Conservation (phyloP, 805 yeast genomes). For the Scheffersomyces lignosus region DNA sequence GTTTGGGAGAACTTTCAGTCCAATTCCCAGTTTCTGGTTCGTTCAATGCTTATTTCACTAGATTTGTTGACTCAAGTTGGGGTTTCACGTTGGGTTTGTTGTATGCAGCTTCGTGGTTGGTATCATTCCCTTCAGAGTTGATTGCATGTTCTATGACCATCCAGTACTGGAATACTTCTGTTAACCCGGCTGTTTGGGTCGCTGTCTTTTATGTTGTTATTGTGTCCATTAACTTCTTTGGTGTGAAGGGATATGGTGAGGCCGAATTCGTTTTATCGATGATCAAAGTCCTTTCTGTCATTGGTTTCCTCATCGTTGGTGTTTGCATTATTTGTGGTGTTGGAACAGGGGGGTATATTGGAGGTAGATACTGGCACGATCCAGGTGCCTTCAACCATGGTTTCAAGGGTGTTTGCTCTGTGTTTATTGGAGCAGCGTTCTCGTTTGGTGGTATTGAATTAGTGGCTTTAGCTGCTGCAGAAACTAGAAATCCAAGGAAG, state of each 20-base stretch:
- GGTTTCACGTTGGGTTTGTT: slow-evolving; percentile 56
- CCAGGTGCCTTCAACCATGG: slow-evolving; percentile 23
- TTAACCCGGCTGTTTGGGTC: slow-evolving; percentile 40
- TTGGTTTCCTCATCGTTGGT: slow-evolving; percentile 32
- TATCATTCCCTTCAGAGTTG: slow-evolving; percentile 31
- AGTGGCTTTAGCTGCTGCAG: slow-evolving; percentile 60
- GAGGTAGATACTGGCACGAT: slow-evolving; percentile 21
- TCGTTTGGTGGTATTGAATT: slow-evolving; percentile 64
- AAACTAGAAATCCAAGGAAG: slow-evolving; percentile 53
- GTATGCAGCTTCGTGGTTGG: slow-evolving; percentile 39
- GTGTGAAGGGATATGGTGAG: slow-evolving; percentile 34
- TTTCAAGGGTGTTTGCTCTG: slow-evolving; percentile 23
- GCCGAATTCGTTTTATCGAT: slow-evolving; percentile 26
- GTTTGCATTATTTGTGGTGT: slow-evolving; percentile 29
- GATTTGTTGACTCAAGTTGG: slow-evolving; percentile 55
- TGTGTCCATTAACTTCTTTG: slow-evolving; percentile 35
- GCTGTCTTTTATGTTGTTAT: slow-evolving; percentile 34
- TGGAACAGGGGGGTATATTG: slow-evolving; percentile 24
- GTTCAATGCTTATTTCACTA: slow-evolving; percentile 48
- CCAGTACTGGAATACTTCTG: slow-evolving; percentile 31
- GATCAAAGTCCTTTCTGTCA: slow-evolving; percentile 26
- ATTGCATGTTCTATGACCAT: slow-evolving; percentile 37
- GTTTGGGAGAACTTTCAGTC: slow-evolving; percentile 54
- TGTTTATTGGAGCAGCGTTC: slow-evolving; percentile 55
- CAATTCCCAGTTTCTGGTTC: slow-evolving; percentile 57